phyloP scores from a whole-genome alignment of 257 asterid species.

The Solanum tarapatanum region DNA sequence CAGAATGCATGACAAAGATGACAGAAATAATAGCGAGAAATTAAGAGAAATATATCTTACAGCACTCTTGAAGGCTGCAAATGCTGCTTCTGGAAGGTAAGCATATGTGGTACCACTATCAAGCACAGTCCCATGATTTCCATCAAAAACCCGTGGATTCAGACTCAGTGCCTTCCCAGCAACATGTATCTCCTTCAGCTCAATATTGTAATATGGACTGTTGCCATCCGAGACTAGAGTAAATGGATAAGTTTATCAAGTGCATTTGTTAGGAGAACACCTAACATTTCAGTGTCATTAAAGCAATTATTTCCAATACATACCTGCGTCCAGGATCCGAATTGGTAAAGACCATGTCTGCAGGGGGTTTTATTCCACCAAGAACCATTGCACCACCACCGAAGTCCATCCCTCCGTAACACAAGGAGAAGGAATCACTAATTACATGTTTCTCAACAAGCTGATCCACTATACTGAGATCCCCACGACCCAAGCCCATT shows the following conservation, averaged over 20 bases:
- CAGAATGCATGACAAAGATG: neutral
- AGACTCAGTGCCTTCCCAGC: conserved; percentile 83
- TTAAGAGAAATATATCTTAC: conserved; percentile 41
- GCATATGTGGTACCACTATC: conserved; percentile 99
- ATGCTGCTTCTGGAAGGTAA: conserved; percentile 86
- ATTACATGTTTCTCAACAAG: conserved; percentile 83
- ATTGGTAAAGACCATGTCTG: conserved; percentile 68
- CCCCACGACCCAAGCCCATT: conserved; percentile 98
- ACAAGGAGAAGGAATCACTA: conserved; percentile 83
- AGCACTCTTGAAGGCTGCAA: conserved; percentile 68
- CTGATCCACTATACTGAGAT: conserved; percentile 95
- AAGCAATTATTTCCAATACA: conserved; percentile 23
- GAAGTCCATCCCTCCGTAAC: conserved; percentile 98
- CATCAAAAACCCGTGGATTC: conserved; percentile 61
- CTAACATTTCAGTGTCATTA: conserved; percentile 42
- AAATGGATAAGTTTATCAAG: conserved; percentile 94
- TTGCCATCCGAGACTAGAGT: conserved; percentile 99
- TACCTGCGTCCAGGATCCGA: conserved; percentile 95
- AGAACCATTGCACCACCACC: conserved; percentile 99
- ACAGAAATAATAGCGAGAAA: neutral
- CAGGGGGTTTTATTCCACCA: conserved; percentile 73
- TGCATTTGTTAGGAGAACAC: conserved; percentile 73
- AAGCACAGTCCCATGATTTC: conserved; percentile 82
- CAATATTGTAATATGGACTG: conserved; percentile 98
- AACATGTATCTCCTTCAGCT: conserved; percentile 89